Conservation (phyloP, 2,329 filamentous ascomycete species). For the Calonectria pteridis region DNA sequence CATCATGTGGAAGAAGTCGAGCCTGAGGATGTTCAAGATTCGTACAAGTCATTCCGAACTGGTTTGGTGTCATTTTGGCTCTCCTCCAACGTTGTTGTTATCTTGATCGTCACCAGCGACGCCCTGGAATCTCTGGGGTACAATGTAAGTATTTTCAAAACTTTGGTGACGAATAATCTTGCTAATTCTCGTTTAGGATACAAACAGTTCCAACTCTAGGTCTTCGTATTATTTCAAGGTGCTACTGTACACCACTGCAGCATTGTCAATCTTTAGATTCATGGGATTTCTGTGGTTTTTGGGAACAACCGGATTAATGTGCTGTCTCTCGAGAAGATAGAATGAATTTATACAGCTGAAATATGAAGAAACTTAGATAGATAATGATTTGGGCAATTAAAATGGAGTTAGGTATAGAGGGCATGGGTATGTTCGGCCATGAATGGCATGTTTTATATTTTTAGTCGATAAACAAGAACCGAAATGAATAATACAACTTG, state of each 20-base stretch:
- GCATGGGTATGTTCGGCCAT: neutral
- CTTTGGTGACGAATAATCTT: neutral
- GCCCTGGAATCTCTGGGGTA: neutral
- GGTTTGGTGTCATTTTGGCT: neutral
- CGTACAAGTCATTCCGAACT: constrained; percentile 1
- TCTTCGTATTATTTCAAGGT: constrained; percentile 2
- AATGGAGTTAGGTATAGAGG: neutral
- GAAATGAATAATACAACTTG: neutral
- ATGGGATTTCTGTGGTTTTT: neutral
- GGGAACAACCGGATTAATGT: neutral
- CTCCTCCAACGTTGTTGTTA: neutral
- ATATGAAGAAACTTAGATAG: neutral
- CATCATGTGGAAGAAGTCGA: neutral
- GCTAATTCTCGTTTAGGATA: neutral
- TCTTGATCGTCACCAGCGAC: neutral
- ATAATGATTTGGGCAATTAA: neutral
- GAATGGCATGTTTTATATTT: neutral
- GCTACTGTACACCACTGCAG: neutral
- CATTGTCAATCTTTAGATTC: neutral
- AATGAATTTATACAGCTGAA: too few relatives aligned
- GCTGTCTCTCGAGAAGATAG: neutral
- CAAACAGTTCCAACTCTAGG: neutral
- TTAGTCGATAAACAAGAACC: neutral
- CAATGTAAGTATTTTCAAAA: neutral
- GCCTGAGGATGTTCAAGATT: neutral